These are phyloP conservation scores for Rubroshorea leprosula DNA, from an alignment of 345 rosid species.

Conservation along the genomic window DNA sequence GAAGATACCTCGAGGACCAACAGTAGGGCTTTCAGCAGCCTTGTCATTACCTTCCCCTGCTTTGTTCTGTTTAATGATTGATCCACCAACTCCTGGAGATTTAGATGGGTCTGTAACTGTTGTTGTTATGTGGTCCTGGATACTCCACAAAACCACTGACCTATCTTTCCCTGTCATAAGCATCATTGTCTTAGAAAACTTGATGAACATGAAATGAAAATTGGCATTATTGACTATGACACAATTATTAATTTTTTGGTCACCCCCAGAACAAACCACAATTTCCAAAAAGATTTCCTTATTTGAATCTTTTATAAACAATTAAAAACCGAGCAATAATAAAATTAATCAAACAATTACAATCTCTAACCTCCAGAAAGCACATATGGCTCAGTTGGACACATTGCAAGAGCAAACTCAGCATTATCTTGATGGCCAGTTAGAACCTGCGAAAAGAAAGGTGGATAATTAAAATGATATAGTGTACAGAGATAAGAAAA, in stretches of 20 bases:
- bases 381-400: slow-evolving; percentile 94
- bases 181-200: neutral
- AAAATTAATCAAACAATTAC: neutral
- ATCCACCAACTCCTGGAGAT: slow-evolving; percentile 66
- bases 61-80: slow-evolving; percentile 56
- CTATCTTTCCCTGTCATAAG: slow-evolving; percentile 84
- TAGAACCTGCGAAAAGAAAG: slow-evolving; percentile 58
- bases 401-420: slow-evolving; percentile 99
- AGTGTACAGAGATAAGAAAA: neutral
- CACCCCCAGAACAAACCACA: neutral
- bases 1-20: slow-evolving; percentile 94
- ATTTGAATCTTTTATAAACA: neutral
- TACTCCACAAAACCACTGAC: slow-evolving; percentile 93
- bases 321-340: neutral
- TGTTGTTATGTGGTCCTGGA: slow-evolving; percentile 89
- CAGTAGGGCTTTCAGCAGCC: slow-evolving; percentile 57
- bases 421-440: slow-evolving; percentile 99
- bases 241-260: neutral
- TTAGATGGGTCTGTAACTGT: slow-evolving; percentile 59
- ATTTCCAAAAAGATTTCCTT: neutral
- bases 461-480: neutral
- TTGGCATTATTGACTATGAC: neutral
- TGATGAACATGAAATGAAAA: neutral
- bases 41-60: slow-evolving; percentile 63
- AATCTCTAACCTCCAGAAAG: slow-evolving; percentile 87